phyloP scores from a whole-genome alignment of 2,329 filamentous ascomycete species.

The Xylariales sp. region DNA sequence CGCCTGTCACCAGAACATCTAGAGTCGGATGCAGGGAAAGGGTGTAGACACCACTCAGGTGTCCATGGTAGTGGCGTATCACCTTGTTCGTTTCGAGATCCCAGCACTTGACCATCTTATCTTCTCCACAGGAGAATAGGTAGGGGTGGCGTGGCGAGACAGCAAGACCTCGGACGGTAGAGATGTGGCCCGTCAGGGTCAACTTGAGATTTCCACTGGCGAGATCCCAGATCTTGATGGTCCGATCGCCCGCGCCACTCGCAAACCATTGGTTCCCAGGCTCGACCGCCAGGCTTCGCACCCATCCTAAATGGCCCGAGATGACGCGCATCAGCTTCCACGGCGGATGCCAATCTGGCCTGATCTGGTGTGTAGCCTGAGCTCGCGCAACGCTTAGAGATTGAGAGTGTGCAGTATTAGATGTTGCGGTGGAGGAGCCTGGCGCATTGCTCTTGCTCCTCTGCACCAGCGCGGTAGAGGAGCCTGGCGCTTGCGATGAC shows the following conservation, averaged over 20 bases:
- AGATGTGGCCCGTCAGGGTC: constrained; percentile 91
- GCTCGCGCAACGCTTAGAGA: constrained; percentile 27
- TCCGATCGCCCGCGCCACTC: constrained; percentile 88
- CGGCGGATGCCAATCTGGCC: constrained; percentile 93
- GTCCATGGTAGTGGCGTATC: constrained; percentile 94
- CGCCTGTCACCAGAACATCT: constrained; percentile 91
- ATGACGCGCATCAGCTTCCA: constrained; percentile 99
- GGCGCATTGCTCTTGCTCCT: constrained; percentile 24
- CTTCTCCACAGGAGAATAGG: constrained; percentile 94
- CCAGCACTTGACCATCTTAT: constrained; percentile 99
- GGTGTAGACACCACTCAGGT: constrained; percentile 93
- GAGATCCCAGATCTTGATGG: constrained; percentile 98
- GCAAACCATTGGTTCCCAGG: constrained; percentile 98
- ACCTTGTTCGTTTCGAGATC: constrained; percentile 99
- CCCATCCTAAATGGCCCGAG: constrained; percentile 94
- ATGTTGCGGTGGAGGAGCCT: constrained; percentile 15
- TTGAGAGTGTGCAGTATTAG: constrained; percentile 15
- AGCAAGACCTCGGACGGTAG: constrained; percentile 84
- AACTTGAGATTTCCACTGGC: constrained; percentile 79
- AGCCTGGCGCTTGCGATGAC: constrained; percentile 15
- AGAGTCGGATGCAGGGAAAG: constrained; percentile 89
- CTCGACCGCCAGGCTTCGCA: constrained; percentile 82
- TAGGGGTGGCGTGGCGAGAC: constrained; percentile 94
- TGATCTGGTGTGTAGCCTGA: constrained; percentile 44
- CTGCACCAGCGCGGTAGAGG: constrained; percentile 33